Evolutionary conservation across 257 asterid genomes (phyloP), one percentile per base, ranked within the genome.

Genomic region (Solanum peruvianum): DNA sequence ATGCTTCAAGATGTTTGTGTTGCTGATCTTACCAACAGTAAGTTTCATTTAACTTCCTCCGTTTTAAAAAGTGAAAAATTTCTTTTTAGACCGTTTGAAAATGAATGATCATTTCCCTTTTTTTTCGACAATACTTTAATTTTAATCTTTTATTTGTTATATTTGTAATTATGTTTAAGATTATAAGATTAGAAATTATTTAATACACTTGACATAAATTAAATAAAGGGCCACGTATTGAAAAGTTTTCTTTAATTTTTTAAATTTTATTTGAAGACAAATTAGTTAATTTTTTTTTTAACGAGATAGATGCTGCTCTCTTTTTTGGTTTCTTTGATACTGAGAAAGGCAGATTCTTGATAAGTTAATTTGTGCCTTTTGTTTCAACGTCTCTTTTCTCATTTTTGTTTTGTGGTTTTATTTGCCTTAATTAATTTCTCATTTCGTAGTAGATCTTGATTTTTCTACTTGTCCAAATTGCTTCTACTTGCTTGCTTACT

Each of bases 1-100:
- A 16, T 86, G 90, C 95, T 93, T 90, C 96, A 93, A 87, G 95
- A 92, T 84, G 45, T 92, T 33, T 93, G 96, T 84, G 96, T 92
- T 86, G 96, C 96, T 88, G 96, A 93, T 90, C 94, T 91, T 75
- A 83, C 86, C 64, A 91, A 93, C 56, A 88, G 95, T 93, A 87
- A 23, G 70, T 69, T 81, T 44, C 18, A 16, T 84, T 23, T n/a
- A 5, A 58, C 39, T 52, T 52, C 1, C 4, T 7, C 42, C 42
- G 42, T 39, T 39, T 1, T 0, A 39, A 39, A 39, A 7, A 16
- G 7, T 2, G 3, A 2, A 2, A 31, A 0, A 16, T 52, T 52
- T 52, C 41, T 14, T 13, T 16, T 52, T 5, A 52, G 10, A 16
- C 3, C 0, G 23, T 6, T 52, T 52, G 4, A 52, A 52, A 52